These are phyloP conservation scores for Malassezia furfur DNA, from an alignment of 1,284 basidiomycete genomes.

Conservation along the genomic window DNA sequence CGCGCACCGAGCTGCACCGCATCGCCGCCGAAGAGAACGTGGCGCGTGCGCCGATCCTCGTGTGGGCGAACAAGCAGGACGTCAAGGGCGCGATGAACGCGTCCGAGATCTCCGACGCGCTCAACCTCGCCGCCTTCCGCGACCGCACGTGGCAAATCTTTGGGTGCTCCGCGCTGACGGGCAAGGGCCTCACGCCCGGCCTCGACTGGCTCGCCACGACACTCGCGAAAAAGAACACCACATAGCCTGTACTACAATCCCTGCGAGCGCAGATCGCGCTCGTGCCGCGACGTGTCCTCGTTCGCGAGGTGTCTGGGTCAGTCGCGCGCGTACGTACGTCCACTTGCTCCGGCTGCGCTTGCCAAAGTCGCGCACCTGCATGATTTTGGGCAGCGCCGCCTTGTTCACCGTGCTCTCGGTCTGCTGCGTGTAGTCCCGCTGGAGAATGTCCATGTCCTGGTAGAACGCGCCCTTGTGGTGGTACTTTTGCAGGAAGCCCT, in stretches of 20 bases:
- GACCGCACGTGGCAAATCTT: constrained; percentile 54
- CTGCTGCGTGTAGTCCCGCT: constrained; percentile 77
- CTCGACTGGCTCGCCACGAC: constrained; percentile 40
- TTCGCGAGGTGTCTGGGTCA: constrained; percentile 63
- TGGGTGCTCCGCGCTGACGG: constrained; percentile 52
- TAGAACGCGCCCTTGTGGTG: constrained; percentile 99
- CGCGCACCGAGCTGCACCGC: constrained; percentile 51
- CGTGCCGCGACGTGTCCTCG: constrained; percentile 73
- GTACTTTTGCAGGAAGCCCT: constrained; percentile 92
- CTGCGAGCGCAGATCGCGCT: constrained; percentile 61
- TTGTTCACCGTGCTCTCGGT: constrained; percentile 73
- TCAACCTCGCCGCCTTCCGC: constrained; percentile 51
- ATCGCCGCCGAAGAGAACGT: constrained; percentile 48
- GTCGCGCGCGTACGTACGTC: constrained; percentile 51
- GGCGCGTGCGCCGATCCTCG: constrained; percentile 49
- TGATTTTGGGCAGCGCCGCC: constrained; percentile 74
- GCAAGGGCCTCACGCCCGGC: constrained; percentile 41
- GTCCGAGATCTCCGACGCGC: constrained; percentile 52
- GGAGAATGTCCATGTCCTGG: constrained; percentile 76
- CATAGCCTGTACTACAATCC: constrained; percentile 28
- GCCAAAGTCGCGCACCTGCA: constrained; percentile 96
- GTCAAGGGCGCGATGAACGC: constrained; percentile 50
- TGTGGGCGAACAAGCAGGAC: constrained; percentile 54
- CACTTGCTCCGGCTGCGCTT: constrained; percentile 82
- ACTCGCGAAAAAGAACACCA: neutral